Evolutionary conservation across 108 stramenopile species (phyloP), one percentile per base, ranked within the genome.

Genomic region (Pelagomonas calceolata): DNA sequence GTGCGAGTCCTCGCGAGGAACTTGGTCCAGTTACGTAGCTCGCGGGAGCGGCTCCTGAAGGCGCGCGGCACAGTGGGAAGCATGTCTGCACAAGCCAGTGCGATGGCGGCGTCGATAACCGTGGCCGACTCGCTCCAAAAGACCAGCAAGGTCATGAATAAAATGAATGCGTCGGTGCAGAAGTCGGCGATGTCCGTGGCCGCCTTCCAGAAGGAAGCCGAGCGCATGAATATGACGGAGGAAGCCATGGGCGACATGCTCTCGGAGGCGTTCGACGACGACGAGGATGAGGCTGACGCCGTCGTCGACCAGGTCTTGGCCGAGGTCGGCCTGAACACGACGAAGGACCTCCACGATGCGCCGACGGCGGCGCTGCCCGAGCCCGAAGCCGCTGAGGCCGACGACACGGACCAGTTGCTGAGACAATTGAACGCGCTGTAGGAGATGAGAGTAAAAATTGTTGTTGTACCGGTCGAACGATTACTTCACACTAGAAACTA

Each of bases 221-320:
- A 66, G 30, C 30, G 18, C 7, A 66, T 72, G 66, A 51, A 34
- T 29, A 31, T 76, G 21, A 71, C 51, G 30, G 75, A 76, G 34
- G 75, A 76, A 30, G 71, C 67, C 66, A 72, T 76, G 75, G 45
- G 51, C 36, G 75, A 76, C 31, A 44, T 70, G 37, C 70, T 76
- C 18, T 29, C 63, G 15, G 67, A 68, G 7, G 66, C 70, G 14
- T 70, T 76, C 31, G 75, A 76, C 66, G 66, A 44, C 3, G 70
- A 71, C 26, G 75, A 75, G 63, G 75, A 66, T 32, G 70, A 76
- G 70, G 69, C 70, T 5, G 75, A 76, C n/a, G 31, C 64, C 34
- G n/a, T 76, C 30, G 36, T 64, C 21, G 30, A n/a, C 16, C 68
- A 69, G 33, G 74, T 75, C 5, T 37, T 75, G 29, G 74, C 36